Conservation (phyloP, 257 asterid species). For the Coffea canephora region DNA sequence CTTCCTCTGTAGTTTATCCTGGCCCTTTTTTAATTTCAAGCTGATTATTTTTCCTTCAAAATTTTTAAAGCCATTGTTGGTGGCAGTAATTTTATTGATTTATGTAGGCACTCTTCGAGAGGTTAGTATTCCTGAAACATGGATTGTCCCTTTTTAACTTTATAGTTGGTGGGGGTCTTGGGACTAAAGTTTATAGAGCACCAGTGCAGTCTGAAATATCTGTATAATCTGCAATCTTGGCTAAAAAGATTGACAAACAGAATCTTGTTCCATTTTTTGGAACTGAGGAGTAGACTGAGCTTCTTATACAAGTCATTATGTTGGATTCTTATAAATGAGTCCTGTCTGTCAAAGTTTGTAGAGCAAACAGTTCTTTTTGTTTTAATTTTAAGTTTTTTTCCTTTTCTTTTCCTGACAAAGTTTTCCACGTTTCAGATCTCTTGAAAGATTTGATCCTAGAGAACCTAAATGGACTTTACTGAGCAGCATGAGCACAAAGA, state of each 20-base stretch:
- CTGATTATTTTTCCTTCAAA: background rate
- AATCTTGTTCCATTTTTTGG: background rate
- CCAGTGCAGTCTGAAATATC: background rate
- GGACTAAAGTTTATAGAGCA: background rate
- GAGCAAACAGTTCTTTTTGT: background rate
- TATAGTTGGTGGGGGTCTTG: background rate
- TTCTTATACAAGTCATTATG: background rate
- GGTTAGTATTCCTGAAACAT: background rate
- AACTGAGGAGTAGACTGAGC: background rate
- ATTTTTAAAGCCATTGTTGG: background rate
- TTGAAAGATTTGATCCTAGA: slow-evolving; percentile 79
- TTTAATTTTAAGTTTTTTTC: too few relatives aligned
- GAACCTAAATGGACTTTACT: slow-evolving; percentile 53
- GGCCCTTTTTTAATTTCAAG: background rate
- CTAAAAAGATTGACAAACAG: background rate
- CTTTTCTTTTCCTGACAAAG: background rate
- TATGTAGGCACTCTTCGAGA: background rate
- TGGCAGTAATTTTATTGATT: background rate
- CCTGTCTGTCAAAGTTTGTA: background rate
- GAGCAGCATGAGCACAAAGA: slow-evolving; percentile 41
- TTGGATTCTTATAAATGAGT: background rate
- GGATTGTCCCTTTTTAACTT: background rate
- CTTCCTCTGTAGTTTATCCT: too few relatives aligned
- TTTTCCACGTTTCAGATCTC: slow-evolving; percentile 32
- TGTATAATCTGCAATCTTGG: background rate